Evolutionary conservation across 306 rosid genomes (phyloP), one percentile per base, ranked within the genome.

Genomic region (Cercis canadensis): DNA sequence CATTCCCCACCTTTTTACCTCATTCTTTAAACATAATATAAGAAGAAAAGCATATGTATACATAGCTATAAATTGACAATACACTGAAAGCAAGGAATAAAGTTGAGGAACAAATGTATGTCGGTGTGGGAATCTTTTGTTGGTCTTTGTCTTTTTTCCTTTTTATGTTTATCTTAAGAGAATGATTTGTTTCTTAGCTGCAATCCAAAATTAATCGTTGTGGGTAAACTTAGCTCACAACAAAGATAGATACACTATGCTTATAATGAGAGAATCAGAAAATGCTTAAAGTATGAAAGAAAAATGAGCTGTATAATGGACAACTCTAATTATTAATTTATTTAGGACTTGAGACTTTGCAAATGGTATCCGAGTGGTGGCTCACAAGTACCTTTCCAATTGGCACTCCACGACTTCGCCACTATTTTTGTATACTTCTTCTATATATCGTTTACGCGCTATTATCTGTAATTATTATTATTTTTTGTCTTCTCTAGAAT

Each of bases 31-130:
- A 67, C 14, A 13, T 17, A 55, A 36, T 11, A 12, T 12, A 7
- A 8, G 11, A 75, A 57, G 77, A 50, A 75, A 80, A 69, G 74
- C 18, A 49, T 37, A 75, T 75, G 72, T 31, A 44, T 29, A 32
- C 47, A 16, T 1, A 17, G 14, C 29, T 0, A 60, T 40, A 63
- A 61, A 39, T 55, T 54, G 78, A 4, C 14, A 6, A 56, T 52
- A 62, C n/a, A 24, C 34, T n/a, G n/a, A 5, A 71, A 56, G 84
- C 59, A 79, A 79, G 66, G 81, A 61, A 79, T 75, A 79, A 78
- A 83, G 79, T 21, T 57, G 36, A 11, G 10, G 37, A n/a, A 10
- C 46, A 1, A 17, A 15, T 9, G 29, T 6, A 34, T 36, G 79
- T 78, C 59, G 41, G 61, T 76, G 87, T 72, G 73, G 69, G 6